Evolutionary conservation across 1,284 basidiomycete species (phyloP), one percentile per base, ranked within the genome.

Genomic region (Irpex lacteus): DNA sequence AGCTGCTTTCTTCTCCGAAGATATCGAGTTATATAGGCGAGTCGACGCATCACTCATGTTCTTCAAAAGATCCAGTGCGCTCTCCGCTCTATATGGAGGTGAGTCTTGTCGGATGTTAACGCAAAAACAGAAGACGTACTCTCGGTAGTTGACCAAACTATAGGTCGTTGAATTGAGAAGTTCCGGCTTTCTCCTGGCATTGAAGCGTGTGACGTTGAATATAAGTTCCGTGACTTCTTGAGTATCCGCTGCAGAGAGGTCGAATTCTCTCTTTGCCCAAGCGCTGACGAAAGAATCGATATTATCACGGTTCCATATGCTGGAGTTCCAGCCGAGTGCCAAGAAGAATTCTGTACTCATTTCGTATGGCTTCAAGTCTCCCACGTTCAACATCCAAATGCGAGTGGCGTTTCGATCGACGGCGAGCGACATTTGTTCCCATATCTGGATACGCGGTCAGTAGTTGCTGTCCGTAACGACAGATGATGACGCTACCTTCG

Each of bases 311-410:
- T 77, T 81, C 82, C 84, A 87, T 13, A 77, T 73, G 0, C 83
- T 76, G 0, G 84, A 74, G 69, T 91, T 82, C 80, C 85, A 92
- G 1, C 82, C 89, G 59, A 84, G 82, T 19, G 77, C 79, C 67
- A 91, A 76, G 79, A 89, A 91, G 72, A 88, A 91, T 67, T 91
- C 88, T 26, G 81, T 86, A 54, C 88, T 83, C 70, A 86, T 82
- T 68, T 92, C 90, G 69, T 87, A 88, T 0, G 88, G 87, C 72
- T 92, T 92, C 50, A 92, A 74, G 69, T 92, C 90, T 19, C 89
- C 89, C 40, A 88, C 86, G 69, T 87, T 87, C 49, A 87, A 71
- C 40, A 88, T 79, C 86, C 86, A 88, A 40, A 88, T 74, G 19
- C 78, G 79, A 3, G 76, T 82, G 2, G 86, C 85, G 18, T 85